Evolutionary conservation across 495 filamentous ascomycete species (phyloP).

Genomic region (Terfezia boudieri): DNA sequence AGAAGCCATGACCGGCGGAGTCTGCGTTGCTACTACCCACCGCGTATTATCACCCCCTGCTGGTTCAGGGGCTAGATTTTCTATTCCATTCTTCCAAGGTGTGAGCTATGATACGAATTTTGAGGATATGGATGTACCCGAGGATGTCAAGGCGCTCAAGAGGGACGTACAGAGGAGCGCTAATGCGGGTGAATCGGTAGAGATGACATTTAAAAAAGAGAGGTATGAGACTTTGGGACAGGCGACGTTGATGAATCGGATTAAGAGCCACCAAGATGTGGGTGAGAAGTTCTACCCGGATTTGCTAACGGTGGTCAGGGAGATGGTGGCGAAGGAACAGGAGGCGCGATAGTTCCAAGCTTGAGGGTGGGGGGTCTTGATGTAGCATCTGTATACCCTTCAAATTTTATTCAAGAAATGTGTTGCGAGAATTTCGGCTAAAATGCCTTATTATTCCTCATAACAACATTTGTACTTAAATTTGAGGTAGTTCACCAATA

Average conservation of each 20-base stretch:
- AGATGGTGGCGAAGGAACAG: constrained; percentile 1
- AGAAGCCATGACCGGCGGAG: constrained; percentile 72
- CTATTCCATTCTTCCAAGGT: constrained; percentile 82
- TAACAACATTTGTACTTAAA: no score
- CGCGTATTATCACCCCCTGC: constrained; percentile 44
- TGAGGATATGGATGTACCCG: constrained; percentile 51
- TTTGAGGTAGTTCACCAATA: no score
- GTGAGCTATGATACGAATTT: constrained; percentile 64
- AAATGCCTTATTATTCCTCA: no score
- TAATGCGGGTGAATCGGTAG: constrained; percentile 37
- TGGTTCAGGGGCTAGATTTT: constrained; percentile 52
- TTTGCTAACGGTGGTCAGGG: constrained; percentile 26
- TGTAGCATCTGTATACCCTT: no score
- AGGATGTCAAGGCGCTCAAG: constrained; percentile 35
- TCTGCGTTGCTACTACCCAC: constrained; percentile 72
- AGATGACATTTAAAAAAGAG: constrained; percentile 56
- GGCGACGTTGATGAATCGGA: constrained; percentile 64
- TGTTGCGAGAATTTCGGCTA: no score
- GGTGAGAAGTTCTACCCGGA: constrained; percentile 70
- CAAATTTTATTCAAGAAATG: no score
- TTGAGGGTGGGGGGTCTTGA: no score
- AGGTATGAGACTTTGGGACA: constrained; percentile 49
- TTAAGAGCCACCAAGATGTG: constrained; percentile 79
- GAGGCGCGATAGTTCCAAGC: no score
- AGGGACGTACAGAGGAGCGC: background rate